Base-by-base conservation (phyloP, 345 rosid genomes). In the Ceriops decandra region DNA sequence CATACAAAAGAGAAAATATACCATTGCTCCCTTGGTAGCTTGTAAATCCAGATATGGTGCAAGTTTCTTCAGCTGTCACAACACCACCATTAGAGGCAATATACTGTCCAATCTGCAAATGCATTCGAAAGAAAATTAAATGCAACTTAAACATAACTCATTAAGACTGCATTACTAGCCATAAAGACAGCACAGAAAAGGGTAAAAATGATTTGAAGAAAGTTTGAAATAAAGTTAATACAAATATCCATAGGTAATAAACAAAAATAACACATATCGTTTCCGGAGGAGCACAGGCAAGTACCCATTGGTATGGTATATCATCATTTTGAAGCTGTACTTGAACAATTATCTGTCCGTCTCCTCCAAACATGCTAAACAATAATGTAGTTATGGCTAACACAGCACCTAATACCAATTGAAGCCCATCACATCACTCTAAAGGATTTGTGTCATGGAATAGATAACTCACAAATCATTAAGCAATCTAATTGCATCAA, bases 1-100 rank as follows among this genome's bases (percentile, higher is more conserved):
- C 16, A 73, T 36, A 52, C 24, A 27, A 38, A 46, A 22, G 35
- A 28, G 52, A 46, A 64, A 70, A 67, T 85, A 64, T 86, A 95
- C 97, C 84, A 52, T 57, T 52, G 58, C 76, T 60, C 63, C 76
- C 73, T 80, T 74, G 26, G 81, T 64, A 75, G 79, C 85, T 77
- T 82, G 80, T 51, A 88, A 56, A 83, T 91, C 99, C 72, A 77
- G 77, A 64, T 68, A 72, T 0, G 81, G 81, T 36, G 81, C 74
- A 64, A 72, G 77, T 72, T 72, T 77, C 81, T 68, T 77, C 81
- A 63, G 81, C 81, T 13, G 74, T 49, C 56, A 77, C 74, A 53
- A 68, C 97, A 72, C 99, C 98, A 52, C 99, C 99, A 72, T 90
- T 86, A 27, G 96, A 81, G 47, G 96, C 69, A 80, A 95, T 90